Conservation (phyloP, 768 basidiomycete genomes). For the Chalciporus chontae region DNA sequence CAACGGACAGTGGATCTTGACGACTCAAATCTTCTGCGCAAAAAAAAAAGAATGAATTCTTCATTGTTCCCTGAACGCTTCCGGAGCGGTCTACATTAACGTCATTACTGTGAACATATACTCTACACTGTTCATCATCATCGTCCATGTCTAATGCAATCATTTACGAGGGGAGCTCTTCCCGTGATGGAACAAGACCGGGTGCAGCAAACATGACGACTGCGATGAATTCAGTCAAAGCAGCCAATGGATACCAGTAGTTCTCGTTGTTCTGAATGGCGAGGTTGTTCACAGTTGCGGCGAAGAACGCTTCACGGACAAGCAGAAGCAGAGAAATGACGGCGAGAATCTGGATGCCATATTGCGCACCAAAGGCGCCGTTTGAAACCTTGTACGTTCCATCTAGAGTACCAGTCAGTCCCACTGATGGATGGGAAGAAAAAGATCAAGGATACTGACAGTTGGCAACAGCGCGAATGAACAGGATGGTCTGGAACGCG, state of each 20-base stretch:
- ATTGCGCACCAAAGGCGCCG: slow-evolving; percentile 16
- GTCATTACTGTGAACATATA: background rate
- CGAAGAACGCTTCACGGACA: slow-evolving; percentile 29
- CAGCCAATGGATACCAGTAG: slow-evolving; percentile 33
- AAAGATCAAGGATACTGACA: background rate
- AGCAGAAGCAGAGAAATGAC: slow-evolving; percentile 26
- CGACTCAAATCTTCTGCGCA: too few species aligned
- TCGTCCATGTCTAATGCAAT: background rate
- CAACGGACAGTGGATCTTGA: too few species aligned
- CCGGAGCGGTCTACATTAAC: background rate
- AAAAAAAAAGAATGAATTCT: too few species aligned
- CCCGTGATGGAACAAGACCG: slow-evolving; percentile 31
- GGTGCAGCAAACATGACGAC: slow-evolving; percentile 30
- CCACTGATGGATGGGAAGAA: too few species aligned
- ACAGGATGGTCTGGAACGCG: slow-evolving; percentile 23
- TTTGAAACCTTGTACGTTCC: slow-evolving; percentile 18
- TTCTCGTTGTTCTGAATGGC: slow-evolving; percentile 27
- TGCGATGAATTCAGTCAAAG: slow-evolving; percentile 30
- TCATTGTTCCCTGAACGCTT: too few species aligned
- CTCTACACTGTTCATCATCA: background rate
- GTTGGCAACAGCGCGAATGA: slow-evolving; percentile 12
- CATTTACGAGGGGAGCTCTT: slow-evolving; percentile 22
- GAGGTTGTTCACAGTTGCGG: slow-evolving; percentile 17
- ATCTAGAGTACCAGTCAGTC: background rate
- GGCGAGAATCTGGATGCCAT: slow-evolving; percentile 26